These are phyloP conservation scores for Brasilioporus rufonigricans DNA, from an alignment of 768 basidiomycete genomes.

Conservation along the genomic window DNA sequence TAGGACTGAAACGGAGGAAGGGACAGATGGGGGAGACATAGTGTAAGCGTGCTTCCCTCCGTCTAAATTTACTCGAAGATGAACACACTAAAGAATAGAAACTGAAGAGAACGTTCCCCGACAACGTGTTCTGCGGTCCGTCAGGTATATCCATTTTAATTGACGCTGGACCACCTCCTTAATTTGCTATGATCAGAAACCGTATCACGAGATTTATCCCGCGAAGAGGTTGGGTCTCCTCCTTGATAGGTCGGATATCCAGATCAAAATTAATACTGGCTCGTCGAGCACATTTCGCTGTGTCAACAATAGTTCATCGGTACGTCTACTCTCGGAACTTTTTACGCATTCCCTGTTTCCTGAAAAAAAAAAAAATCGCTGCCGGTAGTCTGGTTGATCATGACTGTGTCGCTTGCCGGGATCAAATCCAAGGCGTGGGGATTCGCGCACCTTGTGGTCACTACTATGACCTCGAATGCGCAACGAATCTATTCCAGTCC, in stretches of 20 bases:
- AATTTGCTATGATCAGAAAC: not conserved
- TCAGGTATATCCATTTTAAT: not conserved
- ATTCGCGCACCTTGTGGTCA: slow-evolving; percentile 35
- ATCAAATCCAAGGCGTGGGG: slow-evolving; percentile 10
- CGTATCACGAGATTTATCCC: not conserved
- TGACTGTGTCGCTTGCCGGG: slow-evolving; percentile 10
- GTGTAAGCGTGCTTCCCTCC: not conserved
- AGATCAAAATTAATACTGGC: not conserved
- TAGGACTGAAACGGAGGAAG: not conserved
- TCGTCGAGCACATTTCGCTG: not conserved
- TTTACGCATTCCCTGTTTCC: not conserved
- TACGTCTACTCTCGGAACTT: not conserved
- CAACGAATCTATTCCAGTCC: slow-evolving; percentile 33
- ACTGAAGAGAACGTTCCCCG: not conserved
- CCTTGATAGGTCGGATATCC: slow-evolving; percentile 4
- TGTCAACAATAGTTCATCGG: slow-evolving; percentile 6
- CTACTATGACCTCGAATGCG: slow-evolving; percentile 34
- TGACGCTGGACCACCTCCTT: not conserved
- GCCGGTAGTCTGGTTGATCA: slow-evolving; percentile 20
- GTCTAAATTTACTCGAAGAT: not conserved
- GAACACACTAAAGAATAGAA: not conserved
- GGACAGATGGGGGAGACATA: not conserved
- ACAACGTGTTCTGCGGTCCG: not conserved
- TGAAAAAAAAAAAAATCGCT: not conserved
- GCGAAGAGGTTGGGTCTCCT: slow-evolving; percentile 20